Base-by-base conservation (phyloP, 1,284 basidiomycete genomes). In the Naganishia sp. region DNA sequence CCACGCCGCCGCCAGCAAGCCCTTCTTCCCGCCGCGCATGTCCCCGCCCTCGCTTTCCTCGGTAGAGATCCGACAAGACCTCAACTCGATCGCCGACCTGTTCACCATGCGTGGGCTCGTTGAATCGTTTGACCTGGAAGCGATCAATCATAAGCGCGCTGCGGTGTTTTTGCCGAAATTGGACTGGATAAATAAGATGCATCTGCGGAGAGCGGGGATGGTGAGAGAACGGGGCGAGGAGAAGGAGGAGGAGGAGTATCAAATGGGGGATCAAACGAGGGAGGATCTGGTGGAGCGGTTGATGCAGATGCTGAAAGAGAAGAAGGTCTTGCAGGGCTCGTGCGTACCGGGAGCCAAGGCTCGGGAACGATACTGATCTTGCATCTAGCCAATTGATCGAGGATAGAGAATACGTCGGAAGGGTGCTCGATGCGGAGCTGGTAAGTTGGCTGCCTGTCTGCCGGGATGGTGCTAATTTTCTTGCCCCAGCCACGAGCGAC, bases 11-110 rank as follows among this genome's bases (percentile, higher is more conserved):
- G 39, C 84, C 53, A 25, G 53, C 43, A 46, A 55, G 51, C 54
- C 56, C 84, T 6, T 88, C 87, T 1, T 85, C 87, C 58, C 88
- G 86, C 71, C 88, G 86, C 0, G 76, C 90, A 79, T 86, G 76
- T 89, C 88, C 31, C 71, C 66, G 9, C 32, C 68, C 72, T 65
- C 63, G 10, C 70, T 52, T 75, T 70, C 58, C 73, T 76, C 69
- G 75, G 74, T 64, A 72, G 74, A 49, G 74, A 70, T 68, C 75
- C 70, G 76, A 21, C 67, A 56, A 35, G 77, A 78, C 67, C 61
- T 69, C 2, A 69, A 78, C 65, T 75, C 73, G 1, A 51, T 74
- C 18, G 72, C 71, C 57, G 79, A 80, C 52, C 60, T 80, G 3
- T 78, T 78, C 66, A 73, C 74, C 0, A 53, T 77, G 32, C 66